Base-by-base conservation (phyloP, 257 asterid genomes). In the Solanum etuberosum region DNA sequence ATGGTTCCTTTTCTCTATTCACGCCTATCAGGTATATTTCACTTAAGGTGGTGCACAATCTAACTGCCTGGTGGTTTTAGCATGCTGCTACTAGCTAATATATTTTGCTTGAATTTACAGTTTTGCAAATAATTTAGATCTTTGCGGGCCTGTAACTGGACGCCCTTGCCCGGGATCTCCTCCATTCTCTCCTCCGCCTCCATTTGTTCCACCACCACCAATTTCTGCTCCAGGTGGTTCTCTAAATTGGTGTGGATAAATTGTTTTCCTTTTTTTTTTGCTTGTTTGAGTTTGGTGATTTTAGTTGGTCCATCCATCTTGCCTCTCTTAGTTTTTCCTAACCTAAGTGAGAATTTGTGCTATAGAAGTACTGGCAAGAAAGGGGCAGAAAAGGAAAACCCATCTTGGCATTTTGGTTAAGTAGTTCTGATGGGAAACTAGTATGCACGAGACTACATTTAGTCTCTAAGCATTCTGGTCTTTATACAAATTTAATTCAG, bases 121-220 rank as follows among this genome's bases (percentile, higher is more conserved):
- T 94, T 96, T 96, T 90, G 98, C 99, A 20, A 96, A 96, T 92
- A 96, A 96, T 89, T 90, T 95, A 93, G 95, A 93, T 85, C 94
- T 96, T 15, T 96, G 99, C 23, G 99, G 99, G 85, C 96, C 98
- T 7, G 99, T 96, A 86, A 96, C 99, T 63, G 98, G 99, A 84
- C 93, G 91, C 34, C 99, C 99, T 63, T 96, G 99, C 92, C 99
- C 99, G 7, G 99, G 99, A 87, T 95, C 99, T 83, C 99, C 99
- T 87, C 99, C 99, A 70, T 96, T 96, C 89, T 96, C 99, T 88
- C 99, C 99, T 82, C 99, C 99, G 4, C 99, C 98, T 90, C 99
- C 99, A 9, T 96, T 96, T 91, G 91, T 96, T 59, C 98, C 98
- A 63, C 98, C 96, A 9, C 95, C 98, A 72, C 98, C 98, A 68